Conservation (phyloP, 495 filamentous ascomycete species). For the Mytilinidion resinicola region DNA sequence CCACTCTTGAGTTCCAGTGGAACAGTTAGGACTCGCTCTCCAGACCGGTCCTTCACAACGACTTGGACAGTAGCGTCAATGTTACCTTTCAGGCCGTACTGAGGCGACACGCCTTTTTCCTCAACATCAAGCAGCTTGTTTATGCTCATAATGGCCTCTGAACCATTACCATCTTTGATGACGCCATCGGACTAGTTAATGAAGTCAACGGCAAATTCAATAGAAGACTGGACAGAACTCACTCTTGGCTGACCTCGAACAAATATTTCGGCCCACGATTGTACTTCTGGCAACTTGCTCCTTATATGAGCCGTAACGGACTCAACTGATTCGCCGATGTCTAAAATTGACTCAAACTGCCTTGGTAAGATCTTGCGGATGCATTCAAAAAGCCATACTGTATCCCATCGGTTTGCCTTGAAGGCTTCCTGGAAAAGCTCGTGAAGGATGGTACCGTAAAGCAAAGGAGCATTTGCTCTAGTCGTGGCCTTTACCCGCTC, state of each 20-base stretch:
- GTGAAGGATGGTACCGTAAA: constrained; percentile 89
- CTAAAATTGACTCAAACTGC: constrained; percentile 79
- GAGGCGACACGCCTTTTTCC: constrained; percentile 95
- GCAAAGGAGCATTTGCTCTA: constrained; percentile 65
- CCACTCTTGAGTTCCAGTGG: constrained; percentile 96
- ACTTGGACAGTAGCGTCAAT: constrained; percentile 97
- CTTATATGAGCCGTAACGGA: constrained; percentile 69
- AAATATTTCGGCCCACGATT: constrained; percentile 77
- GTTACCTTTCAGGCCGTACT: constrained; percentile 95
- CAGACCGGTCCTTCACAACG: constrained; percentile 60
- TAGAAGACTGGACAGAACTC: constrained; percentile 5
- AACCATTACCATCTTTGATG: constrained; percentile 72
- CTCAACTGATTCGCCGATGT: constrained; percentile 64
- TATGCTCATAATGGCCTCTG: constrained; percentile 69
- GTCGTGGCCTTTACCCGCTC: constrained; percentile 85
- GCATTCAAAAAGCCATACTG: constrained; percentile 52
- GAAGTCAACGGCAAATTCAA: not conserved
- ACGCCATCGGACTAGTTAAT: constrained; percentile 53
- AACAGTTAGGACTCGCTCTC: constrained; percentile 65
- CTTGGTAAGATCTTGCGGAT: constrained; percentile 60
- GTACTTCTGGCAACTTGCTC: constrained; percentile 70
- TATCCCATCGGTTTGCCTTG: constrained; percentile 75
- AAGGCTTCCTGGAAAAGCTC: constrained; percentile 90
- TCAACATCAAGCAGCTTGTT: constrained; percentile 94
- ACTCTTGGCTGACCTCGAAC: constrained; percentile 67